Evolutionary conservation across 805 yeast genomes (phyloP).

Genomic region (Teunomyces aglyptinius): DNA sequence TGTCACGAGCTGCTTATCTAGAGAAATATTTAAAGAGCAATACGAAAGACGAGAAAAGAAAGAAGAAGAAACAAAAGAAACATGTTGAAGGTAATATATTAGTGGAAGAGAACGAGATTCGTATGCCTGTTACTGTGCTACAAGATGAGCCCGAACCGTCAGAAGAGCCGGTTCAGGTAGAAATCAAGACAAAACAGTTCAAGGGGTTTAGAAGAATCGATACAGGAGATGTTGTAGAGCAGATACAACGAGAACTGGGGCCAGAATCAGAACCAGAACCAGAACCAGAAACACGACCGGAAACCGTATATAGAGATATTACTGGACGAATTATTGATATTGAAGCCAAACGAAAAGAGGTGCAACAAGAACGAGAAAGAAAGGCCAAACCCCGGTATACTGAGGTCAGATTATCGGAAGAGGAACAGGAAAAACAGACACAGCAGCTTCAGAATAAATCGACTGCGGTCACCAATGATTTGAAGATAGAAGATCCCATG

Average conservation of each 20-base stretch:
- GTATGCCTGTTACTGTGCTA: neutral
- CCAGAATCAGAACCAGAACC: neutral
- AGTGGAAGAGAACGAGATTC: conserved; percentile 16
- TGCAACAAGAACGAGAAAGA: conserved; percentile 19
- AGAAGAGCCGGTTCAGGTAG: conserved; percentile 21
- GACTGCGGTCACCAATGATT: neutral
- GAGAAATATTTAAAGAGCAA: neutral
- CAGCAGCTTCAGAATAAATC: conserved; percentile 24
- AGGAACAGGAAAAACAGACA: conserved; percentile 34
- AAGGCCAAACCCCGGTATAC: conserved; percentile 15
- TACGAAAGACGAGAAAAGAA: neutral
- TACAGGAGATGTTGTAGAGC: neutral
- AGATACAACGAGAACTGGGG: neutral
- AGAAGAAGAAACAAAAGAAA: neutral
- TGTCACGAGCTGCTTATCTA: conserved; percentile 3
- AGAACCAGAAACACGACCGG: conserved; percentile 3
- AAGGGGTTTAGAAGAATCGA: conserved; percentile 41
- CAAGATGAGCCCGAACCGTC: neutral
- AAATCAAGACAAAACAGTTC: conserved; percentile 11
- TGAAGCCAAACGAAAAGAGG: conserved; percentile 21
- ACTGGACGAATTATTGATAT: conserved; percentile 54
- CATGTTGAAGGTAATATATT: neutral
- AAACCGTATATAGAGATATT: conserved; percentile 59
- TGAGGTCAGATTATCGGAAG: conserved; percentile 22
- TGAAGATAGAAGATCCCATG: conserved; percentile 60